Conservation (phyloP, 257 asterid genomes). For the Solanum sejunctum region DNA sequence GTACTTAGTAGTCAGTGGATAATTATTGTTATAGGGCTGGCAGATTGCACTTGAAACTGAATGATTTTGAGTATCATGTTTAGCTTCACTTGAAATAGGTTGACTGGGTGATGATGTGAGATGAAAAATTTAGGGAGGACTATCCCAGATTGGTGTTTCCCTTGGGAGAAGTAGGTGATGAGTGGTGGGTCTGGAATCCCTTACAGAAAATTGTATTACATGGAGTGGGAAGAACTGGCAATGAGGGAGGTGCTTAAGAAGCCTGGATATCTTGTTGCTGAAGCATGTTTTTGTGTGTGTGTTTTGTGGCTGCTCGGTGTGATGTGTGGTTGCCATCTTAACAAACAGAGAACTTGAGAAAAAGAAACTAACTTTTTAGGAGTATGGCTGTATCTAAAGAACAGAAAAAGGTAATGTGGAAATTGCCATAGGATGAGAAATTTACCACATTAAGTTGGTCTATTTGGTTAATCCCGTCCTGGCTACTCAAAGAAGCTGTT, state of each 20-base stretch:
- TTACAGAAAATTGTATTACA: not conserved
- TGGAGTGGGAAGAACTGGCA: not conserved
- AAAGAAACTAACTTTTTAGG: not conserved
- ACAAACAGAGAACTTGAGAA: not conserved
- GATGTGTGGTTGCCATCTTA: not conserved
- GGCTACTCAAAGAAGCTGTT: not conserved
- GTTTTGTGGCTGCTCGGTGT: not conserved
- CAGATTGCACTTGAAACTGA: not conserved
- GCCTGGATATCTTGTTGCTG: not conserved
- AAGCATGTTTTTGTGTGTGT: not conserved
- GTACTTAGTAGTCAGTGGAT: not conserved
- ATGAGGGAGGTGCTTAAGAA: not conserved
- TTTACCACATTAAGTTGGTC: not conserved
- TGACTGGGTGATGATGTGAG: not conserved
- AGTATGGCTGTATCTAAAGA: not conserved
- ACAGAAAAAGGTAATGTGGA: not conserved
- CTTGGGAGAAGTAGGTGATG: not conserved
- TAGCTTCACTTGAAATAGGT: not conserved
- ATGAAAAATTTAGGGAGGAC: not conserved
- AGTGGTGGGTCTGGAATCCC: not conserved
- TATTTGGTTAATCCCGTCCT: not conserved
- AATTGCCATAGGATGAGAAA: not conserved
- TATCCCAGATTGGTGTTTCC: not conserved
- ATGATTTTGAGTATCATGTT: not conserved
- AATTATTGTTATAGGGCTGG: not conserved